A percentile compares a stretch with the other conserved stretches of the same genome.
Evolutionary conservation across 148 eudicot species (phyloP).

Genomic region (Cornus kousa): DNA sequence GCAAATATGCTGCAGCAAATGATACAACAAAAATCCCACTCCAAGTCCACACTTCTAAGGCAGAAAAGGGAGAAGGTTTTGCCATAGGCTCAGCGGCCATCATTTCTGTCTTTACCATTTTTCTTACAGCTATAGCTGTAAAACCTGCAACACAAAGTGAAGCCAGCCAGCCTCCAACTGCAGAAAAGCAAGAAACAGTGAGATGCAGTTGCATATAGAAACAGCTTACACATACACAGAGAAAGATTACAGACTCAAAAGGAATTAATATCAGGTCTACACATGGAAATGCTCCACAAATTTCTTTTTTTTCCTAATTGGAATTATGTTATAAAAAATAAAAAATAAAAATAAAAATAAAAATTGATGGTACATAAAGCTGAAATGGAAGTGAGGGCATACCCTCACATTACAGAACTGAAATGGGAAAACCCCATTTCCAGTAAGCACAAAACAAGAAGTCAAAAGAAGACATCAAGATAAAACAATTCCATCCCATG

Average conservation of each 20-base stretch:
- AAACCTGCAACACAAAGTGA: slow-evolving; percentile 86
- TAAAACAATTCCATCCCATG: too few species aligned
- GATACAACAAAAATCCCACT: slow-evolving; percentile 63
- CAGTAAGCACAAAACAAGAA: too few species aligned
- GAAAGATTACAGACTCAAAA: too few species aligned
- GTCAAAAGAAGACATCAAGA: not conserved
- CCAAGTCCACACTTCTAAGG: slow-evolving; percentile 71
- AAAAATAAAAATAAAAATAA: too few species aligned
- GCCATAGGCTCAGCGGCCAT: slow-evolving; percentile 92
- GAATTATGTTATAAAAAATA: too few species aligned
- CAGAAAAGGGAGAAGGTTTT: slow-evolving; percentile 84
- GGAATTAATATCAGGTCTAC: too few species aligned
- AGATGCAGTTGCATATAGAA: not conserved
- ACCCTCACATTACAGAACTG: too few species aligned
- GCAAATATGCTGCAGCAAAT: slow-evolving; percentile 50
- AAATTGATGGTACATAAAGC: too few species aligned
- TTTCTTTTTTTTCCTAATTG: too few species aligned
- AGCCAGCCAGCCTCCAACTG: slow-evolving; percentile 99
- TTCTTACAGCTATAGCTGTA: slow-evolving; percentile 87
- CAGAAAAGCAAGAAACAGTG: slow-evolving; percentile 16
- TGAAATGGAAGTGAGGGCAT: too few species aligned
- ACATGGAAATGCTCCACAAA: not conserved
- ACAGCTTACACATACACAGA: not conserved
- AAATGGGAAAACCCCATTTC: too few species aligned
- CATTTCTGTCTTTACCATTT: slow-evolving; percentile 85